Conservation (phyloP, 2,329 filamentous ascomycete genomes). For the Truncatella angustata region DNA sequence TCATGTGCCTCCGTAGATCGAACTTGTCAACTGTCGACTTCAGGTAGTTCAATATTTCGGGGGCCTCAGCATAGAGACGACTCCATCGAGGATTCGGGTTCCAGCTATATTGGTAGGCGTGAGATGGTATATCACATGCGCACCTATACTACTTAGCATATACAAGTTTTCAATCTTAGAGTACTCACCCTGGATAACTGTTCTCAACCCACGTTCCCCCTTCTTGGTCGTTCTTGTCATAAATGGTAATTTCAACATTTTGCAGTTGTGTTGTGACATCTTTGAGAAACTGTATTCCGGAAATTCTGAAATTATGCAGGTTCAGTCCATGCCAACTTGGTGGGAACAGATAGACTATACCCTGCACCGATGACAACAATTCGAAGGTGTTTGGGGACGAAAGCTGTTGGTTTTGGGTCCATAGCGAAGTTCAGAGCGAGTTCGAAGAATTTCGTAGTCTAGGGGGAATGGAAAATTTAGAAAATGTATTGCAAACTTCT, state of each 20-base stretch:
- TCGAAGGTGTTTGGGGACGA: not conserved
- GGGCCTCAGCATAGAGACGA: not conserved
- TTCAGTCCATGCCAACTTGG: not conserved
- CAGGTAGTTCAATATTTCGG: not conserved
- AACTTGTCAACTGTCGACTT: not conserved
- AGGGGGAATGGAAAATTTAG: too few species aligned
- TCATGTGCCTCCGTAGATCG: not conserved
- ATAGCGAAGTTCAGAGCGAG: not conserved
- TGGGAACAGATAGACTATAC: not conserved
- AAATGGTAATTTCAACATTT: not conserved
- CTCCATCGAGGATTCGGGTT: not conserved
- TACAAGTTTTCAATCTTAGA: too few species aligned
- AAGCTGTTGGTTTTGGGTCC: not conserved
- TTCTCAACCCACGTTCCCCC: not conserved
- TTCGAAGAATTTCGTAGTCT: not conserved
- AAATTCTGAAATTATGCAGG: not conserved
- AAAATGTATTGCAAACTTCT: too few species aligned
- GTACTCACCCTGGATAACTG: not conserved
- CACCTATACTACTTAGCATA: not conserved
- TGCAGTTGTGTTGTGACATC: not conserved
- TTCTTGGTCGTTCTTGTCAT: not conserved
- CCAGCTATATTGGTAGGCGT: not conserved
- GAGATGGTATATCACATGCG: not conserved
- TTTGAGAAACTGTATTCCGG: not conserved
- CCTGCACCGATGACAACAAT: constrained; percentile 3